phyloP scores from a whole-genome alignment of 768 basidiomycete genomes.

The Sistotremastrum suecicum region DNA sequence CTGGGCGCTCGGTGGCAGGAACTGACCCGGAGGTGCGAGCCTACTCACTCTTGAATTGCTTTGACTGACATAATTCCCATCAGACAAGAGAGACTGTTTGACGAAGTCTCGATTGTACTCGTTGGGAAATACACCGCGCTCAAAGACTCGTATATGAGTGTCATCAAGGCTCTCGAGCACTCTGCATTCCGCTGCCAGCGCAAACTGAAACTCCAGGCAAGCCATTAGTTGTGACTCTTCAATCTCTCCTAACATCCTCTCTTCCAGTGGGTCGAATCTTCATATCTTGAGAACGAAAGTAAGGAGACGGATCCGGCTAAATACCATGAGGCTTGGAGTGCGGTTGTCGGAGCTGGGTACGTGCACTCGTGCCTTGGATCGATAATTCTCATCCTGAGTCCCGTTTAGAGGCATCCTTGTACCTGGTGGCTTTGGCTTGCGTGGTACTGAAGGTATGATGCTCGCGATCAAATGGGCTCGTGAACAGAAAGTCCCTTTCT shows the following conservation, averaged over 20 bases:
- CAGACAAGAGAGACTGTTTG: conserved; percentile 90
- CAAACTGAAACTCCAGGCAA: conserved; percentile 67
- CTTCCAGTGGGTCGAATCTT: conserved; percentile 87
- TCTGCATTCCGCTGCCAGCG: conserved; percentile 86
- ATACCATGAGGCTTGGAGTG: conserved; percentile 94
- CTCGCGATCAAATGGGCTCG: conserved; percentile 95
- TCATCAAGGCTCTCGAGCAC: conserved; percentile 92
- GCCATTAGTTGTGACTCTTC: conserved; percentile 11
- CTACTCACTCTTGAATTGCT: not conserved
- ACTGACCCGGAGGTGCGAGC: conserved; percentile 60
- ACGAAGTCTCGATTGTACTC: conserved; percentile 76
- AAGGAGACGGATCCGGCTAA: conserved; percentile 69
- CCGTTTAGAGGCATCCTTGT: conserved; percentile 77
- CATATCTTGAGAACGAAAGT: conserved; percentile 71
- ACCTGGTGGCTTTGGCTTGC: conserved; percentile 87
- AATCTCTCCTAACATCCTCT: not conserved
- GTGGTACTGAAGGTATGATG: conserved; percentile 96
- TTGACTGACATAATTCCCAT: conserved; percentile 1
- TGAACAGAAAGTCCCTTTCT: conserved; percentile 87
- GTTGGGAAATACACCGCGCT: conserved; percentile 97
- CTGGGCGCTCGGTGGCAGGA: conserved; percentile 71
- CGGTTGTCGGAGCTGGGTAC: conserved; percentile 79
- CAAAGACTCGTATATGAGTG: conserved; percentile 98
- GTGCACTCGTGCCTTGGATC: conserved; percentile 12
- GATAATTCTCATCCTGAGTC: not conserved